These are phyloP conservation scores for Andalucia godoyi DNA, from an alignment of 78 protist species.

Conservation along the genomic window DNA sequence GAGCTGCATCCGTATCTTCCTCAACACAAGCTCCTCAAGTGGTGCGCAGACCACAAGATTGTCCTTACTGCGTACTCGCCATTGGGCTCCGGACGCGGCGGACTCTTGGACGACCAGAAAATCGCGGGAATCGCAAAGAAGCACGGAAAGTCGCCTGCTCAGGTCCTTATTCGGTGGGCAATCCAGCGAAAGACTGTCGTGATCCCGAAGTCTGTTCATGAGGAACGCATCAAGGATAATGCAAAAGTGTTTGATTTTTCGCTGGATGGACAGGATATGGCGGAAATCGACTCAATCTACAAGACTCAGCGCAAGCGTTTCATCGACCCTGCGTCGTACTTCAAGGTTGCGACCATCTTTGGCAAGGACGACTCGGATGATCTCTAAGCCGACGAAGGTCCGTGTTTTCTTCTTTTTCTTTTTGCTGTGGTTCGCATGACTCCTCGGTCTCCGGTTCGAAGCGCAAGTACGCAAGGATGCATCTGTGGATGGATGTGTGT, in stretches of 20 bases:
- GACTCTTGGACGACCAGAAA: slow-evolving; percentile 8
- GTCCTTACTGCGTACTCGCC: slow-evolving; percentile 42
- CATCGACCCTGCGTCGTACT: not conserved
- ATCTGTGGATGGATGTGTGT: no score
- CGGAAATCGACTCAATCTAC: not conserved
- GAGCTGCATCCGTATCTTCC: slow-evolving; percentile 60
- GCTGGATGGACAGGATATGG: slow-evolving; percentile 28
- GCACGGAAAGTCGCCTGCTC: slow-evolving; percentile 38
- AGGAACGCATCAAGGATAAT: slow-evolving; percentile 2
- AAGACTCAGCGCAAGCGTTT: not conserved
- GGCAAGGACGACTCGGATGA: no score
- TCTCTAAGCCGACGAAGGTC: no score
- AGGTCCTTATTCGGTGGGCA: slow-evolving; percentile 19
- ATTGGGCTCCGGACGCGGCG: slow-evolving; percentile 17
- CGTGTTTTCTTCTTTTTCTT: no score
- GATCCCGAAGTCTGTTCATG: slow-evolving; percentile 19
- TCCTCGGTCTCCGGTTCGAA: no score
- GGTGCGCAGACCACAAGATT: slow-evolving; percentile 10
- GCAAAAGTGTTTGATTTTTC: slow-evolving; percentile 11
- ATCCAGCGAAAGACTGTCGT: slow-evolving; percentile 4
- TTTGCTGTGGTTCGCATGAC: no score
- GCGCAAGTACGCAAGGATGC: no score
- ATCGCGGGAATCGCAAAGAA: slow-evolving; percentile 27
- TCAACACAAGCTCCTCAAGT: slow-evolving; percentile 15
- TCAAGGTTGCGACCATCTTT: not conserved